Base-by-base conservation (phyloP, 352 stramenopile genomes). In the Phytophthora palmivora region DNA sequence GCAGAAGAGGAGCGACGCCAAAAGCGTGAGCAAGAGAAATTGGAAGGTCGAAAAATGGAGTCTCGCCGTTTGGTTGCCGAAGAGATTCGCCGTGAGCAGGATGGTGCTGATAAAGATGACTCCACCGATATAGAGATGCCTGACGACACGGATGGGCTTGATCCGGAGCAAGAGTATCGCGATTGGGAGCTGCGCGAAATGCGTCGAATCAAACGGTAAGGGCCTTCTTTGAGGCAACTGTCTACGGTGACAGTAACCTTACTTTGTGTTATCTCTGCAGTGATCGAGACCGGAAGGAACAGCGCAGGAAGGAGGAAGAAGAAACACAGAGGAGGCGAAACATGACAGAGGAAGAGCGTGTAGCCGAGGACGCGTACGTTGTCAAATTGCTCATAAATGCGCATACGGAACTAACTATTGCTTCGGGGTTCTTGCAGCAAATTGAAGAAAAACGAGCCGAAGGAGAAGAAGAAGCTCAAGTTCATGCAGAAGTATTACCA, bases 401-500 rank as follows among this genome's bases (percentile, higher is more conserved):
- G 14, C 4, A 18, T 48, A 4, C 24, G 9, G n/a, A 30, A 34
- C 39, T 48, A 18, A 60, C 15, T 55, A 28, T 63, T 38, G 8
- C 21, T 52, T 43, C 58, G 15, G 6, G 18, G 48, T 39, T 34
- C 3, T 34, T 53, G 30, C 47, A 93, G 87, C 24, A 94, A 94
- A 60, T 77, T 91, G n/a, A 89, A 88, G 66, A 88, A 87, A 34
- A 91, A 91, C 37, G 68, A 84, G 47, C 80, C 82, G 0, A 90
- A 91, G 51, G 81, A 91, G 42, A 95, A 95, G 67, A 73, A 68
- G 38, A 97, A 97, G 71, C 88, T 89, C 48, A 97, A 96, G 58
- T 98, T 98, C 74, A 87, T 98, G 78, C 97, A 99, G 63, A 98
- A 98, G 54, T 99, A 99, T 69, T 98, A 99, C 74, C 97, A 99